phyloP scores from a whole-genome alignment of 2,329 filamentous ascomycete genomes.

The Penicillium sp. region DNA sequence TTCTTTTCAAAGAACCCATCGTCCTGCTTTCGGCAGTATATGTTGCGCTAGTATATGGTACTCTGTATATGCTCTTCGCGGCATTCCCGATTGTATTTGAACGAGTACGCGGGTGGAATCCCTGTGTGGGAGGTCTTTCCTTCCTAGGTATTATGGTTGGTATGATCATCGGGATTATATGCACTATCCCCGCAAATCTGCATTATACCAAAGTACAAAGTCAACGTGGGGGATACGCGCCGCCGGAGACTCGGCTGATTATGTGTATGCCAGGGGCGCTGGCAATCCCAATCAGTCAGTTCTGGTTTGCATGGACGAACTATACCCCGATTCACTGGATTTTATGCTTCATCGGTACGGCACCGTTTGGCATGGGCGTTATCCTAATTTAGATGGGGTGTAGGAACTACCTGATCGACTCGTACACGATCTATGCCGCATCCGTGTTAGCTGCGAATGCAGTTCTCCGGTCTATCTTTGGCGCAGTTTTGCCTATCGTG shows the following conservation, averaged over 20 bases:
- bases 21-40: slow-evolving; percentile 33
- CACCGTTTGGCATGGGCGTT: slow-evolving; percentile 10
- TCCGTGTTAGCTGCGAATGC: slow-evolving; percentile 15
- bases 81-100: slow-evolving; percentile 45
- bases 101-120: slow-evolving; percentile 42
- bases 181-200: slow-evolving; percentile 7
- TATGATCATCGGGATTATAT: slow-evolving; percentile 14
- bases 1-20: slow-evolving; percentile 27
- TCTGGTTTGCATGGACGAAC: slow-evolving; percentile 25
- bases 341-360: background rate
- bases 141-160: slow-evolving; percentile 26
- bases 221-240: slow-evolving; percentile 11
- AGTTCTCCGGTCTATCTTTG: slow-evolving; percentile 16
- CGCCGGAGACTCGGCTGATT: slow-evolving; percentile 13
- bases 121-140: slow-evolving; percentile 35
- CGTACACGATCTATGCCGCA: slow-evolving; percentile 14
- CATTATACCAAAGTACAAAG: background rate
- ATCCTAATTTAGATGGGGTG: slow-evolving; percentile 13
- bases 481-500: slow-evolving; percentile 15
- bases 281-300: slow-evolving; percentile 16
- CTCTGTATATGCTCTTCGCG: slow-evolving; percentile 54
- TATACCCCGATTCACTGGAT: slow-evolving; percentile 19
- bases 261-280: slow-evolving; percentile 15
- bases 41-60: slow-evolving; percentile 34
- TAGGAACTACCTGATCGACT: slow-evolving; percentile 20